Evolutionary conservation across 164 flowering plant genomes (phyloP), one percentile per base, ranked within the genome.

Genomic region (Magnolia changhungtana): DNA sequence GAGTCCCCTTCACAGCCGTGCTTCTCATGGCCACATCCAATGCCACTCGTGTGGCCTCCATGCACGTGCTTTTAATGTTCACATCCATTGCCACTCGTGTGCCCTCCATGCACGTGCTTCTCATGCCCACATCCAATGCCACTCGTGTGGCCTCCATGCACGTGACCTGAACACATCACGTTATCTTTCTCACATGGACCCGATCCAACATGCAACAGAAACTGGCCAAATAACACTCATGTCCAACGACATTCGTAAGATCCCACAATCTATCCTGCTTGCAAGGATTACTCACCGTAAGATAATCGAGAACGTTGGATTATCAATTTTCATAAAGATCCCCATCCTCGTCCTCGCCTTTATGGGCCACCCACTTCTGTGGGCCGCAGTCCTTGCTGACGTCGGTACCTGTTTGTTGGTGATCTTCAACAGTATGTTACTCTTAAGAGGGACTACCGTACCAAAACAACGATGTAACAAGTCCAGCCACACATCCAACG

Each of bases 361-460:
- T 67, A 84, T 89, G 0, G 98, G 99, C 37, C 93, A 92, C 81
- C 99, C 99, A 0, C 84, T 92, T 63, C 82, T 96, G 13, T 96
- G 97, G 98, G 95, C 93, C 0, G 99, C 99, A 0, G 92, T 96
- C 71, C 85, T 94, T 3, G 89, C 91, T 0, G 99, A 96, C 78
- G 94, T 89, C 4, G 97, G 96, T 14, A 96, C 99, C 7, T 96
- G 98, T 78, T 67, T 96, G 82, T 31, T 92, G 0, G 99, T 96
- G 29, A 96, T 91, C 11, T 74, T 90, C 18, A 96, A 96, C 78
- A 94, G 99, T 77, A 96, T 92, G 97, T 77, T 90, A 6, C 81
- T 96, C n/a, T 69, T 92, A 31, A 70, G 79, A 66, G 92, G 86
- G 49, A 77, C 59, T 1, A 52, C 13, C 8, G 59, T 8, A 14